Conservation (phyloP, 192 early-diverging fungal genomes). For the Rhizophagus clarus region DNA sequence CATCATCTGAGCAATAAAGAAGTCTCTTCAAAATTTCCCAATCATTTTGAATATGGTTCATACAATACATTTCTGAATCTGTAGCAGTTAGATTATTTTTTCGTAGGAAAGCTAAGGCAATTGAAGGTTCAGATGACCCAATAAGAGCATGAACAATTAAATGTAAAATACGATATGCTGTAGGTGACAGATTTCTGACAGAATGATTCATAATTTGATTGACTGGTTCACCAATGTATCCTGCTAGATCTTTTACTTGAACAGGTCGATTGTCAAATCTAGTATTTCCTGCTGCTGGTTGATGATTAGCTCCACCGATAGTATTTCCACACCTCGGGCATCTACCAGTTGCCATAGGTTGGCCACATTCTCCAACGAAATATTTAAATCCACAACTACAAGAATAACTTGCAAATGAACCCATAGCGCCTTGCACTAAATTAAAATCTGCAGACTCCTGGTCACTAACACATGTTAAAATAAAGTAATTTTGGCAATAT, state of each 20-base stretch:
- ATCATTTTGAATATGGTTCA: conserved; percentile 25
- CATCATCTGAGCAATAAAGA: conserved; percentile 11
- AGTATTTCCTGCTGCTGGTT: too few species aligned
- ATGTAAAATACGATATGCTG: conserved; percentile 31
- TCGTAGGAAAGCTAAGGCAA: neutral
- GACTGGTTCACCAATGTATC: conserved; percentile 3
- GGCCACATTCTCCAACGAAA: conserved; percentile 16
- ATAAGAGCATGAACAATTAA: conserved; percentile 29
- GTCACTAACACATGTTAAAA: neutral
- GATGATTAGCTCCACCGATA: too few species aligned
- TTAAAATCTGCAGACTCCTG: neutral
- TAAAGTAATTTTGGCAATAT: neutral
- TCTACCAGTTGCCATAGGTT: neutral
- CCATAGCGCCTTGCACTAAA: neutral
- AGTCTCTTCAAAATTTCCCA: conserved; percentile 17
- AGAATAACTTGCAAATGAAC: conserved; percentile 9
- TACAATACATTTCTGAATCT: neutral
- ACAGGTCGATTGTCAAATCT: too few species aligned
- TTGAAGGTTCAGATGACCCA: neutral
- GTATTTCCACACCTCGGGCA: conserved; percentile 3
- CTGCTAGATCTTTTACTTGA: neutral
- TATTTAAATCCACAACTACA: conserved; percentile 30
- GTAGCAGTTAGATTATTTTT: neutral
- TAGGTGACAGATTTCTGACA: conserved; percentile 8
- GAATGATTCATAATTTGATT: neutral